Conservation (phyloP, 2,329 filamentous ascomycete species). For the Stenocarpella maydis region DNA sequence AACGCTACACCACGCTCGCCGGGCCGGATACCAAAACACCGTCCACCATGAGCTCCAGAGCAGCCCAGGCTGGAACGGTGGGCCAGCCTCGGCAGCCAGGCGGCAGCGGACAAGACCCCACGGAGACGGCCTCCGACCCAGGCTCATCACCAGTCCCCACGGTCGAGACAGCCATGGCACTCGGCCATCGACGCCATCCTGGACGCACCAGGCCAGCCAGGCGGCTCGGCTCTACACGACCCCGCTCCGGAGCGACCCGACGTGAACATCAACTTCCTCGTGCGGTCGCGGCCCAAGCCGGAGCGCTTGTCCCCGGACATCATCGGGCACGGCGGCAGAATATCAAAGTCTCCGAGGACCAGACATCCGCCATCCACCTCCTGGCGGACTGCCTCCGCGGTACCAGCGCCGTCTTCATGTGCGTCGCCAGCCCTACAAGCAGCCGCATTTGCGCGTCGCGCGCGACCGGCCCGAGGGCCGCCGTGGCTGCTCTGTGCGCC, state of each 20-base stretch:
- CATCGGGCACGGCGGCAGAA: not conserved
- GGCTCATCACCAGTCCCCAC: not conserved
- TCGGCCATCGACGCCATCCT: constrained; percentile 24
- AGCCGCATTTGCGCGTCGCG: constrained; percentile 23
- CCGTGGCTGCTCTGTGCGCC: constrained; percentile 16
- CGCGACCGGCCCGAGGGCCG: constrained; percentile 28
- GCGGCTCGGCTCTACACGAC: constrained; percentile 4
- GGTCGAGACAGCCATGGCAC: not conserved
- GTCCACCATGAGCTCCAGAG: not conserved
- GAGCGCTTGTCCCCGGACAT: constrained; percentile 12
- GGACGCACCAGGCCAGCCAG: constrained; percentile 20
- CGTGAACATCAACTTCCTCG: constrained; percentile 9
- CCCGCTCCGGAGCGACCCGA: not conserved
- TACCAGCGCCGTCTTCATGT: constrained; percentile 21
- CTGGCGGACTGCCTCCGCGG: constrained; percentile 27
- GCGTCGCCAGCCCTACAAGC: constrained; percentile 6
- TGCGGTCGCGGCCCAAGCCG: constrained; percentile 18
- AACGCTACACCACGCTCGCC: not conserved
- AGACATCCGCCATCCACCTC: not conserved
- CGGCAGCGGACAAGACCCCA: not conserved
- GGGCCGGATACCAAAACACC: not conserved
- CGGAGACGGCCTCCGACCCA: not conserved
- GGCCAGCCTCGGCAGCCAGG: not conserved
- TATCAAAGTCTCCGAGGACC: not conserved
- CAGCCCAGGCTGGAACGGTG: not conserved